Base-by-base conservation (phyloP, 495 filamentous ascomycete genomes). In the Penicillium roqueforti region DNA sequence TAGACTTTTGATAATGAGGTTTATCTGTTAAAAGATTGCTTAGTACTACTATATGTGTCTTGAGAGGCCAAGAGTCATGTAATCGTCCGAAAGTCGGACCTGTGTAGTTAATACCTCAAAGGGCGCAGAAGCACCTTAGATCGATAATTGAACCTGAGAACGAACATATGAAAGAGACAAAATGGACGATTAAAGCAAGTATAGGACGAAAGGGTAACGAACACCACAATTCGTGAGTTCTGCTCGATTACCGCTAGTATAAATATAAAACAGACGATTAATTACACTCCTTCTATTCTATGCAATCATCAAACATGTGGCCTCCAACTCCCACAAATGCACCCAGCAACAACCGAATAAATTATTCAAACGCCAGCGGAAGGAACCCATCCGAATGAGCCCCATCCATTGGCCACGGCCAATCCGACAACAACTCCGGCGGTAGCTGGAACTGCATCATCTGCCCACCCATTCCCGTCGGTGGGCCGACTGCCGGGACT, bases 361-460 rank as follows among this genome's bases (percentile, higher is more conserved):
- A 48, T 38, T 46, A 66, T 58, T 63, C 67, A 55, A 64, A 66
- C 1, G 60, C 60, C 41, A 63, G 6, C 3, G 65, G 65, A 16
- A 68, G 26, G 22, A 68, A 66, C 3, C 58, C 56, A 47, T 66
- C 65, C 1, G 65, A 53, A 36, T 70, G 59, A 2, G 56, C 57
- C 39, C 65, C 61, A 53, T 71, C 67, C n/a, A 75, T 57, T 1
- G 71, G 66, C 72, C 72, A 75, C 16, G 70, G 68, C 71, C 71
- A 74, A 48, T 68, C 56, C 8, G 64, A 54, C 29, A 75, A 56
- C 14, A 75, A 51, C 43, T 74, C 71, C 6, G 58, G 59, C 4
- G 72, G 72, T n/a, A 75, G 47, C 54, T 72, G 71, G 47, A 75
- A 74, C 47, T 66, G 63, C 41, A 61, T 39, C 58, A 68, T 62